phyloP scores from a whole-genome alignment of 2,329 filamentous ascomycete genomes.

The Penicillium janthinellum region DNA sequence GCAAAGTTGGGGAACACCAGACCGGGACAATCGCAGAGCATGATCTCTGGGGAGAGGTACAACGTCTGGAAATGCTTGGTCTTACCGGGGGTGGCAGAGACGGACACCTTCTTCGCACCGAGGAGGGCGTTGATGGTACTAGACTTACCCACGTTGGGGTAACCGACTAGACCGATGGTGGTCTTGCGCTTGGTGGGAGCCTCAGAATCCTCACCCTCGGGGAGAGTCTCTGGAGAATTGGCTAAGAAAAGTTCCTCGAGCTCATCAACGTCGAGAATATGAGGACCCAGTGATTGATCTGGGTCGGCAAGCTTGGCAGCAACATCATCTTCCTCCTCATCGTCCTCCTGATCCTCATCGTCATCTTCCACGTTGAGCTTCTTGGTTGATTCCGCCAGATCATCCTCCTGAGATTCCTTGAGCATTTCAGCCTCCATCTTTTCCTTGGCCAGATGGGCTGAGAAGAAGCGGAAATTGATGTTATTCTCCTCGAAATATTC shows the following conservation, averaged over 20 bases:
- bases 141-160: slow-evolving; percentile 98
- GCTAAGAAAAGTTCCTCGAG: slow-evolving; percentile 84
- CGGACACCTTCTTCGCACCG: slow-evolving; percentile 96
- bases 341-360: slow-evolving; percentile 35
- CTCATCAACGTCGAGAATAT: slow-evolving; percentile 90
- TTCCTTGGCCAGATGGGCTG: slow-evolving; percentile 87
- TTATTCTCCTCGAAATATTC: slow-evolving; percentile 77
- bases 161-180: slow-evolving; percentile 90
- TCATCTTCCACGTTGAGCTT: slow-evolving; percentile 51
- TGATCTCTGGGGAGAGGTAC: slow-evolving; percentile 82
- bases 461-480: slow-evolving; percentile 96
- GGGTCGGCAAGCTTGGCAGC: slow-evolving; percentile 25
- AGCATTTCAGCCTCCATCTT: slow-evolving; percentile 71
- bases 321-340: slow-evolving; percentile 19
- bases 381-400: slow-evolving; percentile 51
- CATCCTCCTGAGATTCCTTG: slow-evolving; percentile 48
- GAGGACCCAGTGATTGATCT: slow-evolving; percentile 55
- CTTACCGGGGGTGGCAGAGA: slow-evolving; percentile 95
- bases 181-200: slow-evolving; percentile 63
- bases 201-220: slow-evolving; percentile 48
- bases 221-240: slow-evolving; percentile 63
- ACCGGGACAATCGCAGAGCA: slow-evolving; percentile 97
- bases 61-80: slow-evolving; percentile 99
- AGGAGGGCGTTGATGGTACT: slow-evolving; percentile 99
- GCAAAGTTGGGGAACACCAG: slow-evolving; percentile 98